These are phyloP conservation scores for Fusarium sp. DNA, from an alignment of 2,329 filamentous ascomycete genomes.

Conservation along the genomic window DNA sequence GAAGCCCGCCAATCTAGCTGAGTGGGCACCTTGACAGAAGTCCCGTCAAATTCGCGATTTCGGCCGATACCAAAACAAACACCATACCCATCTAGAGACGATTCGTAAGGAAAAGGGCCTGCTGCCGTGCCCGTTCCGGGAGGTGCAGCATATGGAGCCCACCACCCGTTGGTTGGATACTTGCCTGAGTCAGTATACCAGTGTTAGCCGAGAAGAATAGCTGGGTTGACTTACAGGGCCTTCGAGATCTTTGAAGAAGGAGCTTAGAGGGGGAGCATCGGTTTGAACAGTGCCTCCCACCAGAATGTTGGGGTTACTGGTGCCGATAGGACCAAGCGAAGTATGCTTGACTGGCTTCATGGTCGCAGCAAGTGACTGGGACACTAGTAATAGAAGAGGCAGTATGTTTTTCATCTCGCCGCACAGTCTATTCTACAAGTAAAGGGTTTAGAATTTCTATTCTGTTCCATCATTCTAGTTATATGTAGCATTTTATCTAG, in stretches of 20 bases:
- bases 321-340: background rate
- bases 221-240: background rate
- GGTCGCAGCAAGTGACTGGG: background rate
- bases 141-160: background rate
- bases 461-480: no score
- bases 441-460: background rate
- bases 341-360: background rate
- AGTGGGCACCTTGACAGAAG: background rate
- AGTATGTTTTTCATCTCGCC: background rate
- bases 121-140: background rate
- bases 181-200: background rate
- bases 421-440: fast-evolving
- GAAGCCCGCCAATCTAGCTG: background rate
- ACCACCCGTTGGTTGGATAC: background rate
- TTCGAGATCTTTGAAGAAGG: background rate
- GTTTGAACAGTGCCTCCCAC: background rate
- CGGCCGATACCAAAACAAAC: background rate
- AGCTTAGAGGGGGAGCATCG: background rate
- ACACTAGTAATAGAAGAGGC: background rate
- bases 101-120: background rate
- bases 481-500: background rate
- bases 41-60: background rate
- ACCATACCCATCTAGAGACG: background rate
- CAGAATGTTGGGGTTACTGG: background rate
- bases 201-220: background rate